Conservation (phyloP, 768 basidiomycete species). For the Tylopilus balloui region DNA sequence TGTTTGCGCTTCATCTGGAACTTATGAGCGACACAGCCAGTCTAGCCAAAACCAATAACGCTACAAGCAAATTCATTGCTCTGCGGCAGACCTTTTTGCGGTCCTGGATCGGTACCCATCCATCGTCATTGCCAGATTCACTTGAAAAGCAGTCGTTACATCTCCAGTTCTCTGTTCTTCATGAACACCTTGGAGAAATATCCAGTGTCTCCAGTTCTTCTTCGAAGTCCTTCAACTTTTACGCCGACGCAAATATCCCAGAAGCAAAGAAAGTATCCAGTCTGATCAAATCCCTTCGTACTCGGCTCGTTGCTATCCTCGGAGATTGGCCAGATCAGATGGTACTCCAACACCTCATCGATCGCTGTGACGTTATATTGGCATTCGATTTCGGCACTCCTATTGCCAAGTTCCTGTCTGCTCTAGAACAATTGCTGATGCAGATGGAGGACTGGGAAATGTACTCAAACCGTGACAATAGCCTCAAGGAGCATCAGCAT, state of each 20-base stretch:
- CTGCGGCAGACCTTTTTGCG: constrained; percentile 34
- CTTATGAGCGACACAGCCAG: constrained; percentile 31
- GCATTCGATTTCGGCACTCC: constrained; percentile 60
- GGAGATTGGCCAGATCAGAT: constrained; percentile 96
- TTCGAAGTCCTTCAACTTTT: constrained; percentile 61
- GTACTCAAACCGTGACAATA: constrained; percentile 90
- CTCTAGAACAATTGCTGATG: constrained; percentile 77
- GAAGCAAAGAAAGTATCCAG: constrained; percentile 62
- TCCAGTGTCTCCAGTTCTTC: constrained; percentile 16
- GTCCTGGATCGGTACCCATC: constrained; percentile 30
- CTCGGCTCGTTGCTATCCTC: constrained; percentile 53
- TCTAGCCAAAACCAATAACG: not conserved
- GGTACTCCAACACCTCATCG: constrained; percentile 82
- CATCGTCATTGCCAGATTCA: constrained; percentile 33
- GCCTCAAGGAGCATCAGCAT: constrained; percentile 62
- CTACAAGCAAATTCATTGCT: constrained; percentile 27
- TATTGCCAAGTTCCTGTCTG: constrained; percentile 76
- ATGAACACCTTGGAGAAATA: constrained; percentile 35
- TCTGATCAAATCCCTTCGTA: constrained; percentile 47
- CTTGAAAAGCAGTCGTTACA: constrained; percentile 51
- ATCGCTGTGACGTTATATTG: constrained; percentile 65
- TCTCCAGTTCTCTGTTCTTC: constrained; percentile 50
- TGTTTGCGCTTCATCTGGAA: constrained; percentile 47
- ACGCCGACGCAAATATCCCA: constrained; percentile 66
- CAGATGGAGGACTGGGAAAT: constrained; percentile 96